Percentiles rank a stretch among this genome's conserved stretches.
Conservation (phyloP, 768 basidiomycete genomes). For the Paxillus involutus region DNA sequence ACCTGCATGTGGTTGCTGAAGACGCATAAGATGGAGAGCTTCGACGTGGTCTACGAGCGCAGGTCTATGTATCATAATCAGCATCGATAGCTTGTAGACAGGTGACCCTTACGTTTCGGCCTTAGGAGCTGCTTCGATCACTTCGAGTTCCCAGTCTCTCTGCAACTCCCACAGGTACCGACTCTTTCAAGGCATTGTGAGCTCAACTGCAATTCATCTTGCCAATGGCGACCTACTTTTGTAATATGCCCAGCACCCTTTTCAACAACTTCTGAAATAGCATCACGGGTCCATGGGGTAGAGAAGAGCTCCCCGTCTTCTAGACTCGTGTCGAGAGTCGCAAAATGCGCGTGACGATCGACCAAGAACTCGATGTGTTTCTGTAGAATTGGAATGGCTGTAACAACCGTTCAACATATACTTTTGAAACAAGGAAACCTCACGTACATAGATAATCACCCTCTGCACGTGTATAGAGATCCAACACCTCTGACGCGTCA, state of each 20-base stretch:
- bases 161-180: constrained; percentile 69
- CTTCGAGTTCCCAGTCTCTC: constrained; percentile 73
- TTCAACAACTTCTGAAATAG: constrained; percentile 52
- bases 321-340: constrained; percentile 39
- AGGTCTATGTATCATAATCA: constrained; percentile 31
- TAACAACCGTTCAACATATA: constrained; percentile 18
- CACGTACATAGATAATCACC: constrained; percentile 78
- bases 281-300: constrained; percentile 56
- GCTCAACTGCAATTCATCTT: constrained; percentile 1
- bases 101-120: constrained; percentile 43
- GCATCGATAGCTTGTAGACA: not conserved
- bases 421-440: constrained; percentile 1
- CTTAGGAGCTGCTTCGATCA: constrained; percentile 48
- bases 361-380: constrained; percentile 65
- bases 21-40: constrained; percentile 58
- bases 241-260: constrained; percentile 64
- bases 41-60: constrained; percentile 53
- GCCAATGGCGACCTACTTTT: constrained; percentile 42
- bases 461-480: constrained; percentile 65
- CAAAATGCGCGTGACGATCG: constrained; percentile 36
- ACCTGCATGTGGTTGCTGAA: constrained; percentile 80
- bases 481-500: constrained; percentile 55
- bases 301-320: constrained; percentile 55
- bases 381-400: constrained; percentile 75
- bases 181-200: constrained; percentile 46